Evolutionary conservation across 768 basidiomycete genomes (phyloP).

Genomic region (Lentinula raphanica): DNA sequence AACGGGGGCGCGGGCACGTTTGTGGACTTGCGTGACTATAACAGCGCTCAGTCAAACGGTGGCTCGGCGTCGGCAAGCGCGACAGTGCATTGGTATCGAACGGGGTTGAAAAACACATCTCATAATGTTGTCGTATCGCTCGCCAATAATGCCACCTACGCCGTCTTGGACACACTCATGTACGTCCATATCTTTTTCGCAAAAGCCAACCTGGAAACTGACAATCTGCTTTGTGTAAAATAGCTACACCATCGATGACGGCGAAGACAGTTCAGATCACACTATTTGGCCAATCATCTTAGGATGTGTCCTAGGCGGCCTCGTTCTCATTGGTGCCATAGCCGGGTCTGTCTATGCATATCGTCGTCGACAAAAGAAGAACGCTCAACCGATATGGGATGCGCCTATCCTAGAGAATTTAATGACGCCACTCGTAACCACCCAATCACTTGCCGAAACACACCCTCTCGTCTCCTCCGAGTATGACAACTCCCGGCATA

Average conservation of each 20-base stretch:
- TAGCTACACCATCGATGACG: not conserved
- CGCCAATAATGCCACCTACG: not conserved
- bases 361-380: not conserved
- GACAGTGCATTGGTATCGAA: not conserved
- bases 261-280: not conserved
- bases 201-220: too few relatives aligned
- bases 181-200: not conserved
- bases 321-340: not conserved
- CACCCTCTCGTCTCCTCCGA: not conserved
- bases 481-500: too few relatives aligned
- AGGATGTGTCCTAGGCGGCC: not conserved
- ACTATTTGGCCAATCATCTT: not conserved
- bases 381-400: not conserved
- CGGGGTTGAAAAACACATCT: not conserved
- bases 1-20: not conserved
- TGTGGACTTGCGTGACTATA: conserved; percentile 1
- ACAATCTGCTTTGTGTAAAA: not conserved
- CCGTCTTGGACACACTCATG: not conserved
- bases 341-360: not conserved
- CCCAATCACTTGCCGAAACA: not conserved
- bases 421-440: not conserved
- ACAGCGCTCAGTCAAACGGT: not conserved
- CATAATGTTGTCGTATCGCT: not conserved
- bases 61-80: not conserved
- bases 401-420: not conserved